Conservation (phyloP, 1,284 basidiomycete species). For the Ceratobasidium sp. region DNA sequence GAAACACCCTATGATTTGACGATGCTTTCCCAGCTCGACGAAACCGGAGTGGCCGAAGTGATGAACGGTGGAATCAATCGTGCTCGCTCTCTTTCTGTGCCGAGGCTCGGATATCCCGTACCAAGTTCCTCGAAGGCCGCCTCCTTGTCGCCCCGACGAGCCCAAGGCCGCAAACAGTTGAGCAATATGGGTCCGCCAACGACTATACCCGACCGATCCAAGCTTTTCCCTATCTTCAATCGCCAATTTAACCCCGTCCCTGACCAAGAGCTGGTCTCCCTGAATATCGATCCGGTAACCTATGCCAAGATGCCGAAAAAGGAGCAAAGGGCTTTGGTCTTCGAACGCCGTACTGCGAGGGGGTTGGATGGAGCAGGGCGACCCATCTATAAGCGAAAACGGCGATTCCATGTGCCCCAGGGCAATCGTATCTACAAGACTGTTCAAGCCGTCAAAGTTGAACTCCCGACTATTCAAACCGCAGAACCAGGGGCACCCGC, state of each 20-base stretch:
- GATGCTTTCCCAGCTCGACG: conserved; percentile 31
- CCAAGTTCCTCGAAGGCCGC: conserved; percentile 23
- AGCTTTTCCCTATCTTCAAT: conserved; percentile 33
- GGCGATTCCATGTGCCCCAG: conserved; percentile 11
- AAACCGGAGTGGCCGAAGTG: not conserved
- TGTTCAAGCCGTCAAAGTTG: conserved; percentile 55
- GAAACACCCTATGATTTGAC: conserved; percentile 32
- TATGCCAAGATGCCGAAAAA: conserved; percentile 20
- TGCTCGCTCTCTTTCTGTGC: conserved; percentile 35
- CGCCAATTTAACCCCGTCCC: conserved; percentile 33
- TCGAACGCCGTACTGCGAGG: conserved; percentile 13
- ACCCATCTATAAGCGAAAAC: conserved; percentile 34
- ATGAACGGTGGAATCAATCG: conserved; percentile 10
- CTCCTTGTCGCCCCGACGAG: conserved; percentile 29
- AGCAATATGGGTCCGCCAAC: conserved; percentile 42
- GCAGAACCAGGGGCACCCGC: conserved; percentile 62
- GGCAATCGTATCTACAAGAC: conserved; percentile 43
- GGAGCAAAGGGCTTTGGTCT: conserved; percentile 10
- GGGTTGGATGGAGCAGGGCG: conserved; percentile 38
- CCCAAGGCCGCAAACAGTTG: conserved; percentile 8
- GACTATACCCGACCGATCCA: conserved; percentile 31
- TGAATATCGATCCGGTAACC: conserved; percentile 49
- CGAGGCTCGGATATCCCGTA: not conserved
- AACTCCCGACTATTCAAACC: conserved; percentile 64
- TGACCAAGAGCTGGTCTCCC: conserved; percentile 27